phyloP scores from a whole-genome alignment of 108 stramenopile species.

The Nitzschia putrida region DNA sequence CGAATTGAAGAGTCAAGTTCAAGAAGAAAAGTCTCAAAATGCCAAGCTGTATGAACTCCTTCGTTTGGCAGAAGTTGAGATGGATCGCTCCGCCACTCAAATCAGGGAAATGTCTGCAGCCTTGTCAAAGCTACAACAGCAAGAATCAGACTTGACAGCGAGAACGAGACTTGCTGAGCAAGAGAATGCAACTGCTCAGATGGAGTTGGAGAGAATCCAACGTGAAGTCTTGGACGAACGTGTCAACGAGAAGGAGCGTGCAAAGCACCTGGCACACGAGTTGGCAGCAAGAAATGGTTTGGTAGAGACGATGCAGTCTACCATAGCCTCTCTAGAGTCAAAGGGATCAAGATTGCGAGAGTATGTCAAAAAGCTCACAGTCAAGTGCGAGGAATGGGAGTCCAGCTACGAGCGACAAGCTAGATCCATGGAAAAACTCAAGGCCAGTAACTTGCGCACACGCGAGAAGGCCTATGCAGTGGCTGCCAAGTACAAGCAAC shows the following conservation, averaged over 20 bases:
- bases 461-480: constrained; percentile 34
- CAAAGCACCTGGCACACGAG: constrained; percentile 5
- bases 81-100: constrained; percentile 38
- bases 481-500: constrained; percentile 24
- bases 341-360: constrained; percentile 44
- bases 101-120: constrained; percentile 39
- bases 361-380: constrained; percentile 48
- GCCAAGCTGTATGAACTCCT: constrained; percentile 31
- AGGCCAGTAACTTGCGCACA: constrained; percentile 23
- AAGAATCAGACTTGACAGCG: constrained; percentile 19
- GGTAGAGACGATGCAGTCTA: constrained; percentile 3
- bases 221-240: neutral
- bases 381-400: constrained; percentile 59
- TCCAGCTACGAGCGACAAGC: constrained; percentile 39
- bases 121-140: constrained; percentile 23
- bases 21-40: constrained; percentile 26
- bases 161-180: constrained; percentile 6
- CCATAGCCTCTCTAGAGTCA: constrained; percentile 26
- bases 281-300: constrained; percentile 3
- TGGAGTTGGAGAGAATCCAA: neutral
- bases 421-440: constrained; percentile 35
- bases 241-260: neutral
- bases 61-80: constrained; percentile 36
- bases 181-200: neutral
- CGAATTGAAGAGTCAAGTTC: constrained; percentile 9